Evolutionary conservation across 345 rosid genomes (phyloP), one percentile per base, ranked within the genome.

Genomic region (Melaleuca quinquenervia): DNA sequence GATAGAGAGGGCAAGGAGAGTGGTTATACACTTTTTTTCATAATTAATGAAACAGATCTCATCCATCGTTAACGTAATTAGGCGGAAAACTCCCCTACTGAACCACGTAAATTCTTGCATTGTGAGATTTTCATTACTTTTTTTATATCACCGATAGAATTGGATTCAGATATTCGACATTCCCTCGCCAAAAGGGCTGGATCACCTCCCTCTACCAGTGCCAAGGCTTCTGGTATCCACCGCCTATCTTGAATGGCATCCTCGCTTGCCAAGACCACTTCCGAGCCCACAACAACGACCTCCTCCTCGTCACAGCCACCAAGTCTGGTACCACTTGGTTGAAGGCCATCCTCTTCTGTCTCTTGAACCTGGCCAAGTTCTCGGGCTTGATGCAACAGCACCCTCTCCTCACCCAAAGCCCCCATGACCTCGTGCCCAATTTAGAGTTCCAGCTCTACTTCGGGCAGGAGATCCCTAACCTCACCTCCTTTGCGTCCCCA

Each of bases 241-340:
- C 85, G 29, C 20, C 32, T 15, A 32, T 45, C 82, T 52, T 86
- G 50, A 36, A 50, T 15, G 84, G 60, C n/a, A 3, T 82, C 58
- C 85, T 58, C 41, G 12, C 80, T 36, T 29, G 49, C 21, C 82
- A 60, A 54, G 70, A 6, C 49, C 54, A 51, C 11, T 82, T 86
- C 44, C 18, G 15, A 36, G 85, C 87, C 80, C 15, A 27, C 27
- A n/a, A 20, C 45, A 27, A 75, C 62, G 55, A 58, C 26, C 18
- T 76, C 84, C 15, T 86, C 82, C 87, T 86, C 53, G 36, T 52
- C 82, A 9, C 85, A 82, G 29, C 13, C 82, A 85, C 64, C 24
- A 86, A 86, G 60, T 60, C 85, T 13, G 82, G 82, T 36, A 86
- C 82, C 84, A 86, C 85, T 15, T 62, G 82, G 64, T 80, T 87